Evolutionary conservation across 805 yeast genomes (phyloP), one percentile per base, ranked within the genome.

Genomic region (Lipomyces mesembrius): DNA sequence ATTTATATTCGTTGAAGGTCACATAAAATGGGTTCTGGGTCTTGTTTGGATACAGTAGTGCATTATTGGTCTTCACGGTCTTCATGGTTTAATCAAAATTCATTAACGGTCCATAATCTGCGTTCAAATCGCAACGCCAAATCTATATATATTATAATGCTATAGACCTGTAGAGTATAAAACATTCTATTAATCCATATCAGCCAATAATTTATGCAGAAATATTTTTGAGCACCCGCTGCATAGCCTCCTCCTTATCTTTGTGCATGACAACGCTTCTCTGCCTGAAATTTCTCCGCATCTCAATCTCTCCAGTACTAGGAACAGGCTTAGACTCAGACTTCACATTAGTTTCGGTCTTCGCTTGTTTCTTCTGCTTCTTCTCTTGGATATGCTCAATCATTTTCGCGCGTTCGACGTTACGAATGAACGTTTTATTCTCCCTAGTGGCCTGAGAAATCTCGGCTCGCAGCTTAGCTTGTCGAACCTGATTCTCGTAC

Each of bases 381-480:
- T 84, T 85, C 65, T 80, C 78, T 73, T 85, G 82, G 6, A 92
- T 91, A 65, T 87, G 87, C 56, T 84, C 83, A 61, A 92, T 83
- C 88, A 88, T 88, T 81, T 91, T 92, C 68, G 95, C 88, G 71
- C 86, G 87, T 75, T 94, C 98, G 56, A 94, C 93, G 75, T 92
- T 92, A 71, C 84, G 84, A 66, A 93, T 85, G 76, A 88, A 95
- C 20, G 88, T 85, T 78, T 92, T 91, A 80, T 93, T 93, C 77
- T 94, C 83, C 73, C 91, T 89, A 64, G 88, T 89, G 53, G 96
- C 97, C 77, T 92, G 97, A 0, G 96, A 85, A 49, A 95, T 85
- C 77, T 95, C 98, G 67, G 96, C 85, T 69, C 92, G 88, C 75
- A 94, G 81, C 79, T 91, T 92, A 61, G 94, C 87, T 74, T 92